A percentile compares a stretch with the other conserved stretches of the same genome.
These are phyloP conservation scores for Rhizomucor pusillus DNA, from an alignment of 371 early-diverging fungal genomes.

Conservation along the genomic window DNA sequence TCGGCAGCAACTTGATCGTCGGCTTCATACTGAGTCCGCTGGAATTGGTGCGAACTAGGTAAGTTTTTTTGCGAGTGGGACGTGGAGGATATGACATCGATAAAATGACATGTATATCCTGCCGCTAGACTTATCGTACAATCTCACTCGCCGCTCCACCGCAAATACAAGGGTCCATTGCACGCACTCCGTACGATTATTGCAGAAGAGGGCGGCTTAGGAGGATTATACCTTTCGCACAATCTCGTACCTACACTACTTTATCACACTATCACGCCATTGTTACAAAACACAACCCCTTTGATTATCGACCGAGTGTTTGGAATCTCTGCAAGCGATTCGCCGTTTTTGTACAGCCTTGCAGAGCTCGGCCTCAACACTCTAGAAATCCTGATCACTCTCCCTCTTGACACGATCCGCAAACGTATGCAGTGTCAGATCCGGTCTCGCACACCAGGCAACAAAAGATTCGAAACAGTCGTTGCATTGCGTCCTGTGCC, in stretches of 20 bases:
- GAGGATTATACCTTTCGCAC: slow-evolving; percentile 65
- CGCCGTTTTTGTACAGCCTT: slow-evolving; percentile 65
- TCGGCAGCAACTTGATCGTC: slow-evolving; percentile 66
- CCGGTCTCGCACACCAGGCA: slow-evolving; percentile 46
- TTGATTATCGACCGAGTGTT: slow-evolving; percentile 74
- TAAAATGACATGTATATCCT: too few relatives aligned
- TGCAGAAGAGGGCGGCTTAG: slow-evolving; percentile 79
- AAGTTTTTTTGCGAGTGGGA: too few relatives aligned
- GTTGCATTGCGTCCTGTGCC: slow-evolving; percentile 79
- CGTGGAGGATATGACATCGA: too few relatives aligned
- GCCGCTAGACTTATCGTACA: slow-evolving; percentile 64
- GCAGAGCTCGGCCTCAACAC: slow-evolving; percentile 69
- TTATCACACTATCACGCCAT: slow-evolving; percentile 70
- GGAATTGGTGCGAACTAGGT: slow-evolving; percentile 77
- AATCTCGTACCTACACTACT: slow-evolving; percentile 75
- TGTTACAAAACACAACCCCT: slow-evolving; percentile 68
- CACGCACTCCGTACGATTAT: slow-evolving; percentile 74
- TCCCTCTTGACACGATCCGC: slow-evolving; percentile 90
- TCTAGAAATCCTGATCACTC: slow-evolving; percentile 68
- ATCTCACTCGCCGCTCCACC: slow-evolving; percentile 64
- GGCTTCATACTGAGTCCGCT: slow-evolving; percentile 77
- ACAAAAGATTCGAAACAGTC: slow-evolving; percentile 67
- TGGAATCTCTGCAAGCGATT: slow-evolving; percentile 58
- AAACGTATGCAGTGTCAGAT: slow-evolving; percentile 84
- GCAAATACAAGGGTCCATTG: slow-evolving; percentile 77